phyloP scores from a whole-genome alignment of 176 grass and related monocot species.

The Saccharum spontaneum region DNA sequence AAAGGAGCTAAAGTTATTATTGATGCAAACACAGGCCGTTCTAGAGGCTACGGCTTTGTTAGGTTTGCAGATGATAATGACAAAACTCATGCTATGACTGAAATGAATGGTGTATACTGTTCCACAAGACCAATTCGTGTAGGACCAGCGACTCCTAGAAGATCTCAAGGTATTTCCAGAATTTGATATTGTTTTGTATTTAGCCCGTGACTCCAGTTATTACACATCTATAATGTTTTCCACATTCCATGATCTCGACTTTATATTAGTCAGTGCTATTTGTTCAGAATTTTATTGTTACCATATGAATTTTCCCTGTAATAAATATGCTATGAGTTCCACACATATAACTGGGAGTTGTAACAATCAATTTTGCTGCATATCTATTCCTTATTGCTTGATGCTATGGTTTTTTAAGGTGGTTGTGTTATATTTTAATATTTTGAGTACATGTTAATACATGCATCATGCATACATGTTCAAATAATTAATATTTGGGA shows the following conservation, averaged over 20 bases:
- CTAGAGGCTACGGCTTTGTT: constrained; percentile 69
- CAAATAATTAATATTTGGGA: background rate
- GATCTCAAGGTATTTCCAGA: constrained; percentile 49
- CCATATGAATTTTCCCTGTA: background rate
- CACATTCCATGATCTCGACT: background rate
- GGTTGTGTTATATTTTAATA: background rate
- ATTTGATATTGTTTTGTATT: constrained; percentile 16
- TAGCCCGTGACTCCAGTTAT: background rate
- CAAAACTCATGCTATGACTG: constrained; percentile 54
- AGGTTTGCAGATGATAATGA: constrained; percentile 70
- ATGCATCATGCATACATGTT: background rate
- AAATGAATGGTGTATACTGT: constrained; percentile 72
- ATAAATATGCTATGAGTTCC: background rate
- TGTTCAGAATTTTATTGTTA: background rate
- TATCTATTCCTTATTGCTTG: background rate
- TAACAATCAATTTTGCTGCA: background rate
- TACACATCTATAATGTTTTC: background rate
- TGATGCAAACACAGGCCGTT: constrained; percentile 65
- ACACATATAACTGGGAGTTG: background rate
- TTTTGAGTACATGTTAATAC: background rate
- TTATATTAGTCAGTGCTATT: background rate
- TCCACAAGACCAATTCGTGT: constrained; percentile 60
- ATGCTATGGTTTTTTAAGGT: background rate
- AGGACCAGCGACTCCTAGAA: constrained; percentile 70
- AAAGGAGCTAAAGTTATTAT: constrained; percentile 80